phyloP scores from a whole-genome alignment of 2,329 filamentous ascomycete species.

The Xylaria sp. region DNA sequence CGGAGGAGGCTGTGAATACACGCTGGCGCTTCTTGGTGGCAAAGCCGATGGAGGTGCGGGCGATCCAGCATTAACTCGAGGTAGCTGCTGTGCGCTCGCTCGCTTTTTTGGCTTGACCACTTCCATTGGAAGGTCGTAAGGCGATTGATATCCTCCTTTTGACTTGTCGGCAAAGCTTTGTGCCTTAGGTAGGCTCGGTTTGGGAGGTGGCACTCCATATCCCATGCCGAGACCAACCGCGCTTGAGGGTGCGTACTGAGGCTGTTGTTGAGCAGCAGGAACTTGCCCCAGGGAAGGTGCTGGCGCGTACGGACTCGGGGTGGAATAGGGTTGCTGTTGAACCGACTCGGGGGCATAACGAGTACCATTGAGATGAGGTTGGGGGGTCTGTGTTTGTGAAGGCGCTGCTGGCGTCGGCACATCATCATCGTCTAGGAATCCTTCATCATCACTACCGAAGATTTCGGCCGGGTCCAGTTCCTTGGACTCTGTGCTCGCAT shows the following conservation, averaged over 20 bases:
- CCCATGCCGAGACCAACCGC: conserved; percentile 47
- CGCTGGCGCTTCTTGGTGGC: conserved; percentile 71
- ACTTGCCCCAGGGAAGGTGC: conserved; percentile 52
- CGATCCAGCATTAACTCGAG: conserved; percentile 53
- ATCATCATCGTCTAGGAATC: conserved; percentile 79
- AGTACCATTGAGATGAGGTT: conserved; percentile 46
- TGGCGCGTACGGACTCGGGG: conserved; percentile 60
- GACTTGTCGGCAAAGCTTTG: conserved; percentile 92
- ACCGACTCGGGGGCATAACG: conserved; percentile 50
- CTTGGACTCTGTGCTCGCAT: conserved; percentile 58
- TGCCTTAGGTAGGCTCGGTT: conserved; percentile 65
- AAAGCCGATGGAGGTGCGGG: conserved; percentile 60
- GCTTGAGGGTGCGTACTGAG: conserved; percentile 47
- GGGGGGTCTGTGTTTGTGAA: conserved; percentile 41
- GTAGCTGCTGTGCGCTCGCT: conserved; percentile 66
- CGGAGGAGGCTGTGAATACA: conserved; percentile 54
- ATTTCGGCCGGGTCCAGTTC: conserved; percentile 72
- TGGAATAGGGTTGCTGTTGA: conserved; percentile 42
- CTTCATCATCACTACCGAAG: conserved; percentile 86
- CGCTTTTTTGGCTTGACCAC: conserved; percentile 79
- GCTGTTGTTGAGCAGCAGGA: conserved; percentile 44
- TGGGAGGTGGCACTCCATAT: conserved; percentile 54
- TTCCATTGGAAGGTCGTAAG: conserved; percentile 94
- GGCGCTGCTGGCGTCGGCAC: conserved; percentile 48
- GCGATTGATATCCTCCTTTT: conserved; percentile 92